These are phyloP conservation scores for Picea glauca DNA, from an alignment of 75 land plant species.

Conservation along the genomic window DNA sequence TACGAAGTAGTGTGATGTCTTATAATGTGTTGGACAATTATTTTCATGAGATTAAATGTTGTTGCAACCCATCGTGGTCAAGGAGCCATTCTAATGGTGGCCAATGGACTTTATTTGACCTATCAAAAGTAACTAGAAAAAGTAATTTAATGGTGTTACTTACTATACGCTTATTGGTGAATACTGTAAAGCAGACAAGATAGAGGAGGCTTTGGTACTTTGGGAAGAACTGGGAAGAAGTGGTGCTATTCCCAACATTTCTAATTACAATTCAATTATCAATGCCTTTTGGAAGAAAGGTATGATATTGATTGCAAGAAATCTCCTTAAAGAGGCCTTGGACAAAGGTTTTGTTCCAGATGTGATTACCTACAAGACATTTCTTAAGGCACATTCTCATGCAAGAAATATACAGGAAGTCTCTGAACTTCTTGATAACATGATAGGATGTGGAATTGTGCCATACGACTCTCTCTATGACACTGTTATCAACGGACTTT, in stretches of 20 bases:
- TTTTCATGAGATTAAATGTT: too few relatives aligned
- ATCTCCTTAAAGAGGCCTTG: conserved; percentile 19
- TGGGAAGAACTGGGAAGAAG: background rate
- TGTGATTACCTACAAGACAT: background rate
- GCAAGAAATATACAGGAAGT: conserved; percentile 18
- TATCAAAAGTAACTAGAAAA: too few relatives aligned
- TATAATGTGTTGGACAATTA: too few relatives aligned
- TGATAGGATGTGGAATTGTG: conserved; percentile 18
- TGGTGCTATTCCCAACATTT: conserved; percentile 4
- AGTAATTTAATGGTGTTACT: too few relatives aligned
- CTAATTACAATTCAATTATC: conserved; percentile 9
- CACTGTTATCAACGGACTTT: conserved; percentile 9
- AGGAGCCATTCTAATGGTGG: too few relatives aligned
- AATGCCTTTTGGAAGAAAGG: too few relatives aligned
- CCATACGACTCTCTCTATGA: conserved; percentile 22
- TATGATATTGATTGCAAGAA: conserved; percentile 28
- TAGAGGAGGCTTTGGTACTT: background rate
- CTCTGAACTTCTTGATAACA: conserved; percentile 17
- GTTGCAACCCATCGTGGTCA: too few relatives aligned
- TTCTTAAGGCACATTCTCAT: conserved; percentile 15
- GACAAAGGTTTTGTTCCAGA: too few relatives aligned
- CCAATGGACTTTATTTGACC: too few relatives aligned
- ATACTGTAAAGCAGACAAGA: conserved; percentile 23
- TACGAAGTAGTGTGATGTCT: too few relatives aligned
- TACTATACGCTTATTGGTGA: conserved; percentile 19